Evolutionary conservation across 2,329 filamentous ascomycete genomes (phyloP).

Genomic region (Hymenoscyphus infarciens): DNA sequence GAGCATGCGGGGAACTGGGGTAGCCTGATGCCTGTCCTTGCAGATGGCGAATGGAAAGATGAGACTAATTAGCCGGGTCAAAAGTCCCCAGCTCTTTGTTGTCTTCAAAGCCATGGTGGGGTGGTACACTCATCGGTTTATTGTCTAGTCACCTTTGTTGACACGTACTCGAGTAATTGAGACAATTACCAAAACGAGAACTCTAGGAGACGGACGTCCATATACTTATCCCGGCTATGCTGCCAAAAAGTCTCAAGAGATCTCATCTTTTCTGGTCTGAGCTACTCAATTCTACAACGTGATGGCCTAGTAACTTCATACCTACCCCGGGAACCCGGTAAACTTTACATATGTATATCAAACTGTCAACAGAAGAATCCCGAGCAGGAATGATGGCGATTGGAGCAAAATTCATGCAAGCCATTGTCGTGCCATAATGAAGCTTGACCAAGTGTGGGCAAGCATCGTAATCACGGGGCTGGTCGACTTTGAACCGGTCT

Average conservation of each 20-base stretch:
- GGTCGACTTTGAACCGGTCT: background rate
- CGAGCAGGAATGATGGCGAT: background rate
- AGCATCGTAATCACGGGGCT: background rate
- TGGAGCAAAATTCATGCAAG: background rate
- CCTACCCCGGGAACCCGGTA: background rate
- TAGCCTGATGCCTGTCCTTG: constrained; percentile 3
- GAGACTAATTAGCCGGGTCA: background rate
- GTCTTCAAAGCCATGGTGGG: background rate
- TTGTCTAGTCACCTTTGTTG: background rate
- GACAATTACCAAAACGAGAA: too few relatives aligned
- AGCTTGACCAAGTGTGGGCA: background rate
- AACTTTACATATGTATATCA: background rate
- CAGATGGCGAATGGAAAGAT: background rate
- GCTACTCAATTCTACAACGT: background rate
- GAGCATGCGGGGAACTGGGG: constrained; percentile 5
- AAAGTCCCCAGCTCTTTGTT: background rate
- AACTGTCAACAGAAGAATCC: background rate
- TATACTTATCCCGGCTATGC: too few relatives aligned
- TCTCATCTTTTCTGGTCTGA: too few relatives aligned
- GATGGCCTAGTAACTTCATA: background rate
- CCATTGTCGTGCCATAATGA: background rate
- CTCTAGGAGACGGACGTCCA: too few relatives aligned
- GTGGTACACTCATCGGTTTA: background rate
- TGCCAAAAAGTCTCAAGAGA: too few relatives aligned
- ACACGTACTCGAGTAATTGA: too few relatives aligned